These are phyloP conservation scores for Beta macrorhiza DNA, from an alignment of 179 eudicot genomes.

Conservation along the genomic window DNA sequence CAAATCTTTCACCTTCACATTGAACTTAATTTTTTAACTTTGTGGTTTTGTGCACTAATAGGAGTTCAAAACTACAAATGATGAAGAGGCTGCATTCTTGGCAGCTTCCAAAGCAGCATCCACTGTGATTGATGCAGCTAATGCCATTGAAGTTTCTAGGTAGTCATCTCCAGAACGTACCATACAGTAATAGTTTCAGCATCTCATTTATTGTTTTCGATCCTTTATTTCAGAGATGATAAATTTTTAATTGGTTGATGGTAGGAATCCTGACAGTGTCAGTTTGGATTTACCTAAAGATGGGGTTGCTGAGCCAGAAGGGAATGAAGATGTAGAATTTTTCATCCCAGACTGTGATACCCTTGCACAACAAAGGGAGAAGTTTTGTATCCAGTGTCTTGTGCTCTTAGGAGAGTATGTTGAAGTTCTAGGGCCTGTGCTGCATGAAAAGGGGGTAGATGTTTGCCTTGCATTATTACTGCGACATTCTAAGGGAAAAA, in stretches of 20 bases:
- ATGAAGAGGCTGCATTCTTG: constrained; percentile 86
- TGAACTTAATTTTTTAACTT: constrained; percentile 2
- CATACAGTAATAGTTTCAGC: background rate
- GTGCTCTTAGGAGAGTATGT: constrained; percentile 87
- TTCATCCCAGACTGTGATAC: constrained; percentile 56
- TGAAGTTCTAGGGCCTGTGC: constrained; percentile 93
- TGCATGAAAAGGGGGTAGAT: constrained; percentile 96
- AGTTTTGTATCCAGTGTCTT: constrained; percentile 88
- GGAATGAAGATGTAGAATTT: constrained; percentile 56
- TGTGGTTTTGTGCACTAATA: constrained; percentile 20
- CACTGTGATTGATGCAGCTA: constrained; percentile 94
- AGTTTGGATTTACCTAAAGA: constrained; percentile 37
- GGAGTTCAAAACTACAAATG: constrained; percentile 59
- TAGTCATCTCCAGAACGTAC: constrained; percentile 23
- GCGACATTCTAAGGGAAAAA: constrained; percentile 53
- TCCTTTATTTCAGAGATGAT: constrained; percentile 13
- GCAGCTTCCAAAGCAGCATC: constrained; percentile 89
- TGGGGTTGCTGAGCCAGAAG: constrained; percentile 48
- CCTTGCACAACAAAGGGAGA: constrained; percentile 74
- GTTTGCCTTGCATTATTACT: constrained; percentile 74
- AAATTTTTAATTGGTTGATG: constrained; percentile 27
- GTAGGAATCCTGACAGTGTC: constrained; percentile 44
- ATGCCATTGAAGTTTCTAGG: constrained; percentile 74
- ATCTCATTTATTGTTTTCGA: background rate
- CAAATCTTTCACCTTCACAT: background rate